phyloP scores from a whole-genome alignment of 169 alveolate species.

The Plasmodium malariae region DNA sequence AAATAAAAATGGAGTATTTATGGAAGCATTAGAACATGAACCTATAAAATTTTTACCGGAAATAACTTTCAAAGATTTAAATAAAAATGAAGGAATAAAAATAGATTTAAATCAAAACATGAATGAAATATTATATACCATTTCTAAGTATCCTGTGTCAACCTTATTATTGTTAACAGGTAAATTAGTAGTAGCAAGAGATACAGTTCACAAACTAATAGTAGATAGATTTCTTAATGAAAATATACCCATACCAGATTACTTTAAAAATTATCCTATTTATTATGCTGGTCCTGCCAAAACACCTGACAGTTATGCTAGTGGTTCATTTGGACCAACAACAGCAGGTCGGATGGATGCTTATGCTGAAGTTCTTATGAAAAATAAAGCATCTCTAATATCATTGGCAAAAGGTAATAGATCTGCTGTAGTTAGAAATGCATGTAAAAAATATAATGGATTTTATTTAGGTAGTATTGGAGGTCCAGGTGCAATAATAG shows the following conservation, averaged over 20 bases:
- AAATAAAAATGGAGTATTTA: conserved; percentile 86
- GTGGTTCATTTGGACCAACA: conserved; percentile 94
- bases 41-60: conserved; percentile 88
- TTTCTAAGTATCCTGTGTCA: conserved; percentile 85
- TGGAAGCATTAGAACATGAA: conserved; percentile 89
- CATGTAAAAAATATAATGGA: conserved; percentile 90
- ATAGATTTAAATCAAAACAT: conserved; percentile 87
- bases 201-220: conserved; percentile 91
- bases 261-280: conserved; percentile 88
- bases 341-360: conserved; percentile 94
- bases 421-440: conserved; percentile 83
- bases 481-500: conserved; percentile 93
- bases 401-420: conserved; percentile 91
- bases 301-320: conserved; percentile 89
- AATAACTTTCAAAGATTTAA: conserved; percentile 34
- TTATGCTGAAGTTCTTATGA: conserved; percentile 86
- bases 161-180: conserved; percentile 88
- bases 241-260: conserved; percentile 86
- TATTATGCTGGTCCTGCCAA: conserved; percentile 93
- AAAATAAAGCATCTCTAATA: conserved; percentile 87
- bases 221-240: conserved; percentile 82
- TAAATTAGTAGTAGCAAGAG: conserved; percentile 91
- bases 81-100: conserved; percentile 22
- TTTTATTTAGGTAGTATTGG: conserved; percentile 91
- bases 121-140: conserved; percentile 81